phyloP scores from a whole-genome alignment of 495 filamentous ascomycete genomes.

The Tuber magnatum region DNA sequence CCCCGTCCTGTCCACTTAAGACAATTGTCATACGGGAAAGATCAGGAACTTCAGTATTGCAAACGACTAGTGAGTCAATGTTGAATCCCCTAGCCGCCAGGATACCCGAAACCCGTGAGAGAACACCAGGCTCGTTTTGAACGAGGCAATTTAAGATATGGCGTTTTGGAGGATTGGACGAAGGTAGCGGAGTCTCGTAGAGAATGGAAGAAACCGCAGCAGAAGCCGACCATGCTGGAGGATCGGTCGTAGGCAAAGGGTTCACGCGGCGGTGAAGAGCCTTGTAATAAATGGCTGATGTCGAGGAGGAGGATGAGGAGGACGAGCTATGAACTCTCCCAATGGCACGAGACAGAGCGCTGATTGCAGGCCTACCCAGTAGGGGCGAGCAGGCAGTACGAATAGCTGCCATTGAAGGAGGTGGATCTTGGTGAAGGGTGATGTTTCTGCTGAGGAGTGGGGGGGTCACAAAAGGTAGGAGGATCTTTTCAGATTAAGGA shows the following conservation, averaged over 20 bases:
- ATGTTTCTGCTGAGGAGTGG: neutral
- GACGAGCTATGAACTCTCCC: constrained; percentile 11
- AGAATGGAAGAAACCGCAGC: constrained; percentile 96
- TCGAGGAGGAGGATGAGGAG: constrained; percentile 55
- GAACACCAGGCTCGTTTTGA: constrained; percentile 95
- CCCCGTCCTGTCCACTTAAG: constrained; percentile 87
- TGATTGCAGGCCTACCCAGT: neutral
- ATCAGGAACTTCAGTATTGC: constrained; percentile 96
- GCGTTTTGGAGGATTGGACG: constrained; percentile 75
- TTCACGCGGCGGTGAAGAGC: constrained; percentile 82
- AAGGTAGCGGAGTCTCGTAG: constrained; percentile 90
- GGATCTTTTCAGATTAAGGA: neutral
- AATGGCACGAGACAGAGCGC: neutral
- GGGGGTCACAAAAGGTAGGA: neutral
- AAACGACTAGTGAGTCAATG: constrained; percentile 96
- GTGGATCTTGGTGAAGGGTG: constrained; percentile 1
- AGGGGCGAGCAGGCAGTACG: neutral
- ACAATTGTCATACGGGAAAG: constrained; percentile 98
- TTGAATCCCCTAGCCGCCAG: constrained; percentile 96
- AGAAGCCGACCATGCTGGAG: constrained; percentile 83
- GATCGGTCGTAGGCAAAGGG: constrained; percentile 68
- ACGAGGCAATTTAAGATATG: constrained; percentile 97
- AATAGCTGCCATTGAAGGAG: neutral
- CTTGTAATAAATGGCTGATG: constrained; percentile 94
- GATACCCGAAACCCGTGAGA: constrained; percentile 93